Evolutionary conservation across 2,329 filamentous ascomycete genomes (phyloP), one percentile per base, ranked within the genome.

Genomic region (Lecanicillium sp.): DNA sequence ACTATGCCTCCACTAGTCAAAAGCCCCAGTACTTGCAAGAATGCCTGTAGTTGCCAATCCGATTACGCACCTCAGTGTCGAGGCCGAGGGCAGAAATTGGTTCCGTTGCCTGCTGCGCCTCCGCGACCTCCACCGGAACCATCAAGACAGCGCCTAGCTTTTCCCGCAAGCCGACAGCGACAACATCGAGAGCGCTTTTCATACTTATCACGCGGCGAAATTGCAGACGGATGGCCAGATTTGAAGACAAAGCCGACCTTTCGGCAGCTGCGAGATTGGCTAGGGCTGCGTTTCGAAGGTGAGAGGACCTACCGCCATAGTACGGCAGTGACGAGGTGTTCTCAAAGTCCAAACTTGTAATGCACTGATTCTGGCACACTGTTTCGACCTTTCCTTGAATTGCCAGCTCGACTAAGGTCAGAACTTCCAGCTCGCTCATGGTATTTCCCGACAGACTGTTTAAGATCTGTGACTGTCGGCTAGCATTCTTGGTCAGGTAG

Each of bases 261-360:
- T 39, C 48, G 20, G 43, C 29, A 11, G 51, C 53, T 11, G 46
- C 29, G 14, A 53, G 52, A 15, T 52, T 48, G 19, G 60, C 21
- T 60, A 69, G 37, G 60, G 65, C 66, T 3, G 54, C 55, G 5
- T 69, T 59, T 14, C 69, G 68, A 23, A 79, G 65, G 30, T 69
- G 64, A 47, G 70, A 70, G 62, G 79, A 79, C 57, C 77, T 79
- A 43, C 70, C 73, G 39, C 81, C 77, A 3, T 75, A 81, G 63
- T 77, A 80, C 0, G 74, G 74, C 44, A 69, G 60, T 54, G 67
- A 61, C 2, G 62, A 62, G 5, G 67, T 65, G 20, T 67, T 72
- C 4, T 54, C 54, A 53, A 79, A 71, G 44, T 69, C 66, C 58
- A 79, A 69, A 3, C 77, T 77, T 0, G 75, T 79, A 52, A 79